A percentile compares a stretch with the other conserved stretches of the same genome.
phyloP scores from a whole-genome alignment of 106 monocot species.

The Dendrobium officinale region DNA sequence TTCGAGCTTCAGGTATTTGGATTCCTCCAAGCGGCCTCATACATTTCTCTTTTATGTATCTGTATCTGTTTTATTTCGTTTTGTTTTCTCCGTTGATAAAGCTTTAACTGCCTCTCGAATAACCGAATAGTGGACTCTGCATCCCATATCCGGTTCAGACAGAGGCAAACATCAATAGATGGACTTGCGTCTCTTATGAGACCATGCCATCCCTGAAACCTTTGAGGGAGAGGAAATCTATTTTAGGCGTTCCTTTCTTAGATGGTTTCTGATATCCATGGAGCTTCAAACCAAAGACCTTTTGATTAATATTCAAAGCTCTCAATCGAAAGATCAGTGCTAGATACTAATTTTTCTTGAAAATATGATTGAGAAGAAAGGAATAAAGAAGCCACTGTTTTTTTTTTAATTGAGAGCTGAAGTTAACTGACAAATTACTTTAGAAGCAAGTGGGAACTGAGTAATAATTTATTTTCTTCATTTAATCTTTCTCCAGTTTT shows the following conservation, averaged over 20 bases:
- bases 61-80: not conserved
- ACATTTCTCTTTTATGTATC: not conserved
- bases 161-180: not conserved
- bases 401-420: too few relatives aligned
- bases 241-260: not conserved
- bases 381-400: too few relatives aligned
- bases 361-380: too few relatives aligned
- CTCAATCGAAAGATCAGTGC: too few relatives aligned
- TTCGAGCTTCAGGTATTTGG: not conserved
- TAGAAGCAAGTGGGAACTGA: too few relatives aligned
- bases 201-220: not conserved
- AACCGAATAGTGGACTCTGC: not conserved
- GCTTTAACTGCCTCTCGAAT: not conserved
- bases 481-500: too few relatives aligned
- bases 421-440: too few relatives aligned
- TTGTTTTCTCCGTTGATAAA: not conserved
- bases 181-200: not conserved
- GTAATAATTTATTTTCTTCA: too few relatives aligned
- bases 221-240: constrained; percentile 4
- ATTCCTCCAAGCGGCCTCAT: not conserved
- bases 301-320: too few relatives aligned
- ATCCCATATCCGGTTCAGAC: not conserved
- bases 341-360: too few relatives aligned
- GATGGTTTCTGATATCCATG: not conserved
- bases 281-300: not conserved